Evolutionary conservation across 192 early-diverging fungal species (phyloP).

Genomic region (Coemansia reversa): DNA sequence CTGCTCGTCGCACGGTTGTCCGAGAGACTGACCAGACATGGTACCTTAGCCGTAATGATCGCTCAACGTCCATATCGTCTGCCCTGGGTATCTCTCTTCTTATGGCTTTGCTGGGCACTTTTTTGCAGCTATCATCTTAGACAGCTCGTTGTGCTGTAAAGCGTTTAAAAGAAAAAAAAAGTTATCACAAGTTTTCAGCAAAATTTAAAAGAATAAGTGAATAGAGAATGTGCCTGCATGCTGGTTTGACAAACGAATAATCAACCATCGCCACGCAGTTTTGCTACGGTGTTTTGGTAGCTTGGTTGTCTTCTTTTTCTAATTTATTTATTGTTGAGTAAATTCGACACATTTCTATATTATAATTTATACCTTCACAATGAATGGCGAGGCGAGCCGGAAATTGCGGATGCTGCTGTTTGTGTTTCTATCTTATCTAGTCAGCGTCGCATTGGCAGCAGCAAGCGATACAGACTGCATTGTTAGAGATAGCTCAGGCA

Average conservation of each 20-base stretch:
- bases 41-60: constrained; percentile 34
- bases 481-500: constrained; percentile 5
- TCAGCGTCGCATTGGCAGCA: not conserved
- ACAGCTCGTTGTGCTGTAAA: not conserved
- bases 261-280: too few relatives aligned
- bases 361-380: constrained; percentile 6
- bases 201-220: too few relatives aligned
- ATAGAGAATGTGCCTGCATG: too few relatives aligned
- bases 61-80: constrained; percentile 15
- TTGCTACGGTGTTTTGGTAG: too few relatives aligned
- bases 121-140: constrained; percentile 25
- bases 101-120: constrained; percentile 29
- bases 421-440: not conserved
- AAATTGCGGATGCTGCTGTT: not conserved
- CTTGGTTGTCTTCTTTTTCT: constrained; percentile 1
- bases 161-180: too few relatives aligned
- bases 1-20: constrained; percentile 31
- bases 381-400: not conserved
- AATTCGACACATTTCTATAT: not conserved
- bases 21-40: constrained; percentile 29
- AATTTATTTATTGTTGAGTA: not conserved
- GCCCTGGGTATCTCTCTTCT: constrained; percentile 23
- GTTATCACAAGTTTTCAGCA: too few relatives aligned
- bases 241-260: too few relatives aligned
- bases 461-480: constrained; percentile 2